phyloP scores from a whole-genome alignment of 2,329 filamentous ascomycete genomes.

The Massarina eburnea region DNA sequence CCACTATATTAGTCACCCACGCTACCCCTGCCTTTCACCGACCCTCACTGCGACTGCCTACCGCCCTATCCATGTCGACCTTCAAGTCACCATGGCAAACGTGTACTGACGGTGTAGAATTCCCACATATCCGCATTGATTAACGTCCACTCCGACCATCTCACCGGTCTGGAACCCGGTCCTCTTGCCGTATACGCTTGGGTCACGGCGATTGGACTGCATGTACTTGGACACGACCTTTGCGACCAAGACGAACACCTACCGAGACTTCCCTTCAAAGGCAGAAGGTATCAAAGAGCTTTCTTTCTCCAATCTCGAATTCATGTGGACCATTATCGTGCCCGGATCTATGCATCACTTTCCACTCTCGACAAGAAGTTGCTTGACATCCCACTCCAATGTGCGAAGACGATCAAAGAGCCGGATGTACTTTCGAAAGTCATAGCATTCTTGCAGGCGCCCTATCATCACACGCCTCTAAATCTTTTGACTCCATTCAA shows the following conservation, averaged over 20 bases:
- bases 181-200: conserved; percentile 69
- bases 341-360: conserved; percentile 68
- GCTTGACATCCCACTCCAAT: conserved; percentile 64
- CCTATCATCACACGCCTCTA: conserved; percentile 20
- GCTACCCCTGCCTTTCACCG: not conserved
- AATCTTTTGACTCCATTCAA: not conserved
- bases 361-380: conserved; percentile 46
- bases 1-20: not conserved
- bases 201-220: conserved; percentile 62
- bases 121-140: conserved; percentile 80
- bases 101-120: conserved; percentile 58
- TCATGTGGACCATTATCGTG: conserved; percentile 82
- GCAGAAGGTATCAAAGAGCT: conserved; percentile 76
- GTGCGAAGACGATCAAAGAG: conserved; percentile 47
- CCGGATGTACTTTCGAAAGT: conserved; percentile 39
- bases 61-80: conserved; percentile 32
- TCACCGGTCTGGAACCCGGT: conserved; percentile 77
- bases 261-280: conserved; percentile 62
- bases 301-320: conserved; percentile 66
- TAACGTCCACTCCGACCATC: conserved; percentile 91
- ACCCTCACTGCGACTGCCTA: not conserved
- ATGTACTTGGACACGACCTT: conserved; percentile 92
- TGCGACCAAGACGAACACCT: conserved; percentile 53
- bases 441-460: conserved; percentile 36
- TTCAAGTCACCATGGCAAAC: too few species aligned